Base-by-base conservation (phyloP, 345 rosid species). In the Salix caprea region DNA sequence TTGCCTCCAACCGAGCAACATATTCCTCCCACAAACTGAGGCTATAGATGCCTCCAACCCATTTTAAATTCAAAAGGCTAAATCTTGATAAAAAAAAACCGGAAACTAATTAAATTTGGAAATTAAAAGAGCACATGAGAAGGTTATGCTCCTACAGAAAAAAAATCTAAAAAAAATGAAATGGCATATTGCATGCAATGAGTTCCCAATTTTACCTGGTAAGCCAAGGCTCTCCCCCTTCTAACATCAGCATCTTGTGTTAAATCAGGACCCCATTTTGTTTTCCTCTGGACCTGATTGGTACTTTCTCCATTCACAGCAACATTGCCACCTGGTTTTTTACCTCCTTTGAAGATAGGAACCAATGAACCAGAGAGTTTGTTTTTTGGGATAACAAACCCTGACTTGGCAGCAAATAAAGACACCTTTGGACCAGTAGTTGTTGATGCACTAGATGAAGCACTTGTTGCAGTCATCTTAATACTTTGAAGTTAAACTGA, bases 381-480 rank as follows among this genome's bases (percentile, higher is more conserved):
- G 80, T 93, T 96, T 78, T 92, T 96, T 16, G 99, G 98, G 71
- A 96, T 96, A 67, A 96, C 92, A 74, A 93, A 96, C 46, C 98
- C 97, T 19, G 94, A 83, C 76, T 91, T 96, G 24, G 90, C 81
- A 37, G 89, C 92, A 76, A 93, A 96, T 81, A 88, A 86, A 32
- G 98, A 90, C 76, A 85, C 88, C 87, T 88, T 96, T 10, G 62
- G 28, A 58, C 62, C 14, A n/a, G 28, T 23, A 58, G 62, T 1
- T 56, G 62, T n/a, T 5, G 28, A 58, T 10, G 28, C 26, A 58
- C 62, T 4, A 7, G 62, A 58, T n/a, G 62, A n/a, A 58, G 62
- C 24, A n/a, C 28, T 58, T n/a, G 62, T 9, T 58, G 62, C 14
- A n/a, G 5, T 58, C 92, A 88, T 89, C 84, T 80, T 81, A 13